These are phyloP conservation scores for Marvania coccoides DNA, from an alignment of 139 green algal genomes.

Conservation along the genomic window DNA sequence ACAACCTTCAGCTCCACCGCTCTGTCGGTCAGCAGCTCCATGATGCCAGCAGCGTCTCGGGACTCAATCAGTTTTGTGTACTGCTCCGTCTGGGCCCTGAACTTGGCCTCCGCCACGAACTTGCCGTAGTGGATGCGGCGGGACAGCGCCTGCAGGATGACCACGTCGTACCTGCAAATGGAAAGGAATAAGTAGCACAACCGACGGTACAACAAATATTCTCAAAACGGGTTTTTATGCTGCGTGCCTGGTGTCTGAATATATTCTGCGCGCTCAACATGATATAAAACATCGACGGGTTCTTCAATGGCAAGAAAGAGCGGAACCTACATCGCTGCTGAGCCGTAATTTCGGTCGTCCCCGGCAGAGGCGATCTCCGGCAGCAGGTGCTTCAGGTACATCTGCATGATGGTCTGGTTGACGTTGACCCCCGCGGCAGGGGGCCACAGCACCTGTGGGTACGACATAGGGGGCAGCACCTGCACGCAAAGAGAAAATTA, in stretches of 20 bases:
- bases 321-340: slow-evolving; percentile 63
- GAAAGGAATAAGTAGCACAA: no score
- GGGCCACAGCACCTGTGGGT: slow-evolving; percentile 55
- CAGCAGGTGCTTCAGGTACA: slow-evolving; percentile 82
- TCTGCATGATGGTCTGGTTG: slow-evolving; percentile 72
- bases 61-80: slow-evolving; percentile 72
- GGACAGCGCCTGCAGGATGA: slow-evolving; percentile 78
- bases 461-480: slow-evolving; percentile 40
- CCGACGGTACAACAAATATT: no score
- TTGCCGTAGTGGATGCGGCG: slow-evolving; percentile 98
- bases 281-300: slow-evolving; percentile 26
- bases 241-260: no score
- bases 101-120: slow-evolving; percentile 99
- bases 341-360: slow-evolving; percentile 96
- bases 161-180: slow-evolving; percentile 46
- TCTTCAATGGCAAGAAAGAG: slow-evolving; percentile 67
- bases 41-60: slow-evolving; percentile 73
- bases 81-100: slow-evolving; percentile 62
- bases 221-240: no score
- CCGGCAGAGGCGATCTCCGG: slow-evolving; percentile 61
- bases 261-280: no score
- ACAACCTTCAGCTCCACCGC: slow-evolving; percentile 72
- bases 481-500: not conserved
- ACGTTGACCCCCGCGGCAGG: slow-evolving; percentile 76
- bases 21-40: slow-evolving; percentile 83